Evolutionary conservation across 805 yeast genomes (phyloP), one percentile per base, ranked within the genome.

Genomic region (Wickerhamiella australiensis): DNA sequence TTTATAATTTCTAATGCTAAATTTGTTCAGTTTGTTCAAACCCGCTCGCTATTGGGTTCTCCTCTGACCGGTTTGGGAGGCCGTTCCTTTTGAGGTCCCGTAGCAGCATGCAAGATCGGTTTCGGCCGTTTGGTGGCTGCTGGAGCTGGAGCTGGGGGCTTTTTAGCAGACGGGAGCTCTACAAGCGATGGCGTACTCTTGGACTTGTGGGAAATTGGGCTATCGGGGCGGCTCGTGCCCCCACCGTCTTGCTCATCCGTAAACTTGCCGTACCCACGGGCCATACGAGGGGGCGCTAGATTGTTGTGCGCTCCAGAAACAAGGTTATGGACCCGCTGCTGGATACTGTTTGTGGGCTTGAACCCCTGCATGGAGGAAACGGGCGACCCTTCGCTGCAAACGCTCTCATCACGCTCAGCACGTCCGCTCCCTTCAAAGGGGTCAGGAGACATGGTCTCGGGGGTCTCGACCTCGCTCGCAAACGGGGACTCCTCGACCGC

Each of bases 221-320:
- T 22, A 3, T 15, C 22, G 13, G 27, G 6, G 23, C 17, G 4
- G 31, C 44, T 41, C 38, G 20, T 33, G 5, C 25, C 44, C 22
- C 9, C 45, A 5, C 31, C 46, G 23, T 33, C 40, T 55, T 61
- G 15, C 50, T 51, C 53, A 45, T 73, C 80, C 0, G 88, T 79
- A 60, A 74, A 84, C 60, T 77, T 77, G 6, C 95, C 95, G 63
- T 87, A 86, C 0, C 95, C 95, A 4, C 71, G 64, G 0, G 95
- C 95, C 0, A 90, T 79, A 57, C 76, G 80, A 15, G 66, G 61
- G 0, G 74, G 66, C 2, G 75, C 74, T 11, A 75, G 74, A 41
- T 62, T 59, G 11, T 59, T 59, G 11, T 59, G 56, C 17, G 56
- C 47, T 21, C 62, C 55, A 49, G 57, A 56, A 36, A 66, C 55